Evolutionary conservation across 2,329 filamentous ascomycete species (phyloP), one percentile per base, ranked within the genome.

Genomic region (Xylariales sp.): DNA sequence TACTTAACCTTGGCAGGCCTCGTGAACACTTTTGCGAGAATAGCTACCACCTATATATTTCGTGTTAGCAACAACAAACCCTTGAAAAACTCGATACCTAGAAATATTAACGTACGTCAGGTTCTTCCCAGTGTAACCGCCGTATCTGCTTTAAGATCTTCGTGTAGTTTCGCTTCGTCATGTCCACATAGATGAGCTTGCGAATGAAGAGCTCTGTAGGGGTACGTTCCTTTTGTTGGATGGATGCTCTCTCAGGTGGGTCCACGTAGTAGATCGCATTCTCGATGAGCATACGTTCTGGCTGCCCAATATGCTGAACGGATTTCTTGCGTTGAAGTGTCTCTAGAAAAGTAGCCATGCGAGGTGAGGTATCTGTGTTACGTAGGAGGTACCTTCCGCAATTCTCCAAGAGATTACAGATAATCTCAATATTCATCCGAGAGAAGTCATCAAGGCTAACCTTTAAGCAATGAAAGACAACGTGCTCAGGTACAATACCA

Each of bases 191-290:
- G 69, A 99, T 87, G 57, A 99, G 85, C 81, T 97, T 97, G 55
- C 94, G 91, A 67, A 99, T 90, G 77, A 97, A 99, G 32, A 97
- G 85, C 73, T 99, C 95, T 77, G 96, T 92, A 0, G 96, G 94
- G 0, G 94, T 97, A 54, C 96, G 89, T 80, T 99, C 96, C 79
- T 98, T 99, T 77, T 98, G 95, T 79, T 97, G 91, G 62, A 99
- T 97, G 0, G 96, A 94, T 39, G 94, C 92, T 68, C 96, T 89
- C 78, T 97, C 91, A 0, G 96, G 97, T 14, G 96, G 96, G 75
- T 98, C 96, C 64, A 99, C 96, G 74, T 97, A 98, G 81, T 99
- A 99, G 65, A 97, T 89, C 3, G 96, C 96, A 77, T 99, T 99
- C 79, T 99, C 96, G 65, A 99, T 96, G 36, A 98, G 88, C 94